Evolutionary conservation across 345 rosid genomes (phyloP), one percentile per base, ranked within the genome.

Genomic region (Lumnitzera racemosa): DNA sequence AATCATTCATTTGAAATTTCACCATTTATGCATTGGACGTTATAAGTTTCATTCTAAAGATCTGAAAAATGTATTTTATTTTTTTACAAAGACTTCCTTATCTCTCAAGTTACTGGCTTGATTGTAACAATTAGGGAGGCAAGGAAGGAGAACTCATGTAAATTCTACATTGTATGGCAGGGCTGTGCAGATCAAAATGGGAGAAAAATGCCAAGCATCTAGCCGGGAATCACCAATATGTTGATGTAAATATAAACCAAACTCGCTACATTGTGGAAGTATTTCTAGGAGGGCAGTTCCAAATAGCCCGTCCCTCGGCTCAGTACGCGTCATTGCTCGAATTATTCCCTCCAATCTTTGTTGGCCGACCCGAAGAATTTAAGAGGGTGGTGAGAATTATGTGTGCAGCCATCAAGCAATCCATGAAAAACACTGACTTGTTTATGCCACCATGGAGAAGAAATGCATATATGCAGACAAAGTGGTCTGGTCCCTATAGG

Each of bases 181-280:
- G 78, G 13, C 61, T 74, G 12, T 74, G 78, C 78, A 70, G 65
- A 59, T 57, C 74, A n/a, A 41, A 55, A n/a, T 74, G 78, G 78
- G 74, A 66, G 61, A 74, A 62, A 47, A 56, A 48, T 6, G 78
- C 65, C 48, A 65, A 60, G 65, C 50, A 53, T n/a, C 71, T 57
- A 14, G 27, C 65, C 1, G 78, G 78, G 52, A 31, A 53, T 2
- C 55, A 74, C 59, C 71, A 74, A 58, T 74, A 66, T 15, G 65
- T 74, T 1, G 78, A 74, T 31, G 74, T 74, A 65, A 74, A 70
- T 4, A 25, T 52, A 2, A 52, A 16, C 24, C 25, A 16, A 11
- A 54, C 52, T 15, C 74, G 74, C 8, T 70, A 66, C 51, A 58
- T 74, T 14, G 65, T 70, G 48, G 74, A 74, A 52, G 74, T 62